Conservation (phyloP, 805 yeast genomes). For the Ogataea methylovora region DNA sequence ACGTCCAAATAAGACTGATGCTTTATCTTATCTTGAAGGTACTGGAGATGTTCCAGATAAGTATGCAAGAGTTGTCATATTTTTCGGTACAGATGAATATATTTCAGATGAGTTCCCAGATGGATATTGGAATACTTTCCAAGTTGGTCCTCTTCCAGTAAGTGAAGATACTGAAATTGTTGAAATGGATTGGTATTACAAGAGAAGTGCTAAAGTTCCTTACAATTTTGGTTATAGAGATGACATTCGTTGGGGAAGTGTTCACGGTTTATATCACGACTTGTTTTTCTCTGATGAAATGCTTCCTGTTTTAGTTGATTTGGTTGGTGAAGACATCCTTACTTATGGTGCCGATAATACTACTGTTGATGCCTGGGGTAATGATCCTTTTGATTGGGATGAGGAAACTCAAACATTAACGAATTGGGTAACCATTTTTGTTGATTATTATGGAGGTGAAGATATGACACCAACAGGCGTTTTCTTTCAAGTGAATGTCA, state of each 20-base stretch:
- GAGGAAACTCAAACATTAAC: background rate
- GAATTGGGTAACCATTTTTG: constrained; percentile 2
- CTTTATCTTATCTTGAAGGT: constrained; percentile 13
- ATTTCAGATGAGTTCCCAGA: background rate
- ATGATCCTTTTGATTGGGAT: constrained; percentile 2
- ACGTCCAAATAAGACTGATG: constrained; percentile 21
- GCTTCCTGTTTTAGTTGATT: constrained; percentile 1
- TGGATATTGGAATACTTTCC: constrained; percentile 2
- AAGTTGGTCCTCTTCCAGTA: constrained; percentile 4
- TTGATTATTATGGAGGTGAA: constrained; percentile 9
- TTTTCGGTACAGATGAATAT: constrained; percentile 1
- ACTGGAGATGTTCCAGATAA: constrained; percentile 13
- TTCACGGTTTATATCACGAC: background rate
- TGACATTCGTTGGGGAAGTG: constrained; percentile 1
- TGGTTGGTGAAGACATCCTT: constrained; percentile 1
- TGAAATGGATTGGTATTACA: constrained; percentile 1
- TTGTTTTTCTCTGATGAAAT: background rate
- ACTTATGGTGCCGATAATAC: background rate
- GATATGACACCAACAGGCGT: constrained; percentile 17
- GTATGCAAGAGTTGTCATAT: constrained; percentile 3
- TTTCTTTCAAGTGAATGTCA: constrained; percentile 12
- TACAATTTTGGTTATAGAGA: constrained; percentile 4
- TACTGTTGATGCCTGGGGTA: constrained; percentile 2
- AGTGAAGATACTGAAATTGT: background rate
- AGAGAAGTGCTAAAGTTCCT: constrained; percentile 1